phyloP scores from a whole-genome alignment of 768 basidiomycete species.

The Leucocoprinus sp. region DNA sequence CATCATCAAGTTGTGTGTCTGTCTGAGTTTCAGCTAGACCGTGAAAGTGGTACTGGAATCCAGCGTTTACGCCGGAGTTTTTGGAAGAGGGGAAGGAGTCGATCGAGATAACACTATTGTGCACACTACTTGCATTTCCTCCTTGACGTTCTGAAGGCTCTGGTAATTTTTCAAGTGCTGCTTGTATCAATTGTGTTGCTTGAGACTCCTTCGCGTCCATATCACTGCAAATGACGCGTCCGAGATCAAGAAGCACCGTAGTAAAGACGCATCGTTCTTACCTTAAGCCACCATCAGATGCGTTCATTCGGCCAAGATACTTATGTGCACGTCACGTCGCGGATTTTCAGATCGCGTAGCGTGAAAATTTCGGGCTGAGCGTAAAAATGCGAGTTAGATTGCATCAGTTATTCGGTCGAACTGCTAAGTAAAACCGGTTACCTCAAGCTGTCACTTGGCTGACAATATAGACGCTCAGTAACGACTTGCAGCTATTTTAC shows the following conservation, averaged over 20 bases:
- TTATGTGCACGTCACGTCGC: neutral
- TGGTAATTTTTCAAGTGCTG: conserved; percentile 1
- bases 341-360: neutral
- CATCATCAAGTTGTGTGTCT: conserved; percentile 34
- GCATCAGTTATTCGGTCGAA: neutral
- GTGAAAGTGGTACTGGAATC: conserved; percentile 48
- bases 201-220: conserved; percentile 35
- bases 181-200: conserved; percentile 34
- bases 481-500: neutral
- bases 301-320: conserved; percentile 24
- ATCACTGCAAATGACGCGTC: conserved; percentile 25
- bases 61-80: conserved; percentile 18
- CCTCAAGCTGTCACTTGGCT: neutral
- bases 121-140: neutral
- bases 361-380: conserved; percentile 1
- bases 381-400: neutral
- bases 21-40: conserved; percentile 50
- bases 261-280: conserved; percentile 3
- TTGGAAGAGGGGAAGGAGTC: conserved; percentile 33
- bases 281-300: conserved; percentile 22
- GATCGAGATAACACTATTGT: conserved; percentile 28
- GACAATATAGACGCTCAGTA: neutral
- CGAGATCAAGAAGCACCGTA: neutral
- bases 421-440: neutral
- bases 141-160: neutral